Evolutionary conservation across 1,284 basidiomycete genomes (phyloP).

Genomic region (Pseudozyma pruni): DNA sequence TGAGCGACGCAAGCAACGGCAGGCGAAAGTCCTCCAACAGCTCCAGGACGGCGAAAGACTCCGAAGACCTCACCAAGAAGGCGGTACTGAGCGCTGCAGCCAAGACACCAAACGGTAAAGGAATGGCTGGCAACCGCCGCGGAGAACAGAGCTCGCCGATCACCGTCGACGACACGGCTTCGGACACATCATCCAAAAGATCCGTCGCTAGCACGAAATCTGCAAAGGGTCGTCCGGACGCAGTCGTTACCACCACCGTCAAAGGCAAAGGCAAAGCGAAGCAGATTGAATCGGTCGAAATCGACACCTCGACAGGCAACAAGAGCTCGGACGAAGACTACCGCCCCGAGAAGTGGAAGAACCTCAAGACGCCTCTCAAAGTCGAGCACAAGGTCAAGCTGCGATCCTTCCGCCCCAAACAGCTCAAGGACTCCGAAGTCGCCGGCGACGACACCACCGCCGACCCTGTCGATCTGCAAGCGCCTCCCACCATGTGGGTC

Average conservation of each 20-base stretch:
- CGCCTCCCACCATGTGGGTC: constrained; percentile 94
- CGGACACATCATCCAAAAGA: constrained; percentile 20
- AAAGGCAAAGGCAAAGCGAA: constrained; percentile 37
- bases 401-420: constrained; percentile 41
- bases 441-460: constrained; percentile 49
- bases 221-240: neutral
- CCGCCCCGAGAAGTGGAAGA: constrained; percentile 50
- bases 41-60: constrained; percentile 3
- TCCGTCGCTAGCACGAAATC: neutral
- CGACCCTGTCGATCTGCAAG: constrained; percentile 64
- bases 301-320: constrained; percentile 1
- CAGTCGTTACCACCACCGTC: neutral
- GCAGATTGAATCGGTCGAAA: constrained; percentile 11
- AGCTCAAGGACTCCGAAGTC: constrained; percentile 50
- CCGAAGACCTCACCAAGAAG: constrained; percentile 24
- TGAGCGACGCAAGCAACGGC: constrained; percentile 12
- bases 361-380: constrained; percentile 44
- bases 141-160: constrained; percentile 23
- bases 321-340: constrained; percentile 38
- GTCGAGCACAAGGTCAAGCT: constrained; percentile 53
- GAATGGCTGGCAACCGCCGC: constrained; percentile 3
- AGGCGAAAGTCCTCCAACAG: neutral
- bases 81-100: constrained; percentile 25
- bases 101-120: constrained; percentile 8
- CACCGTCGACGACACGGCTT: constrained; percentile 18